Percentiles rank a stretch among this genome's conserved stretches.
Conservation (phyloP, 164 flowering plant genomes). For the Hamamelis virginiana region DNA sequence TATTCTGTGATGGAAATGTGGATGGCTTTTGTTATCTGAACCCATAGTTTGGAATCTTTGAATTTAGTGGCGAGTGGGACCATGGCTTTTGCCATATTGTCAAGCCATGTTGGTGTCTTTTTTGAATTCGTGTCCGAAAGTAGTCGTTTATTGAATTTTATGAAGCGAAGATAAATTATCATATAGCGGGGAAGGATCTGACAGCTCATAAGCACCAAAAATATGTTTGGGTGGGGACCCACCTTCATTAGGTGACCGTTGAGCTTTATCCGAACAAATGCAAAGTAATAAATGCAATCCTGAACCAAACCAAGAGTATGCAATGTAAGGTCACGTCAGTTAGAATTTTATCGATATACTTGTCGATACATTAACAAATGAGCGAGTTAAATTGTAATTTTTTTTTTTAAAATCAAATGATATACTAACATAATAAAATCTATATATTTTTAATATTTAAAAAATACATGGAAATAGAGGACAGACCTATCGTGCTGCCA, state of each 20-base stretch:
- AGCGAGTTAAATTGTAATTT: too few species aligned
- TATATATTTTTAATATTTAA: too few species aligned
- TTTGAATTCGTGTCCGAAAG: not conserved
- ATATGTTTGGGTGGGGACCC: not conserved
- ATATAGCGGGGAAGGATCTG: not conserved
- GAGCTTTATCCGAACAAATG: not conserved
- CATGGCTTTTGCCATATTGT: constrained; percentile 6
- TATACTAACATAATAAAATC: too few species aligned
- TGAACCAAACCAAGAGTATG: too few species aligned
- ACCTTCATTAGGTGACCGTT: not conserved
- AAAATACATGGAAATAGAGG: too few species aligned
- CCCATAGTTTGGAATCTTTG: constrained; percentile 11
- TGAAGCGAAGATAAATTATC: too few species aligned
- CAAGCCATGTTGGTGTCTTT: constrained; percentile 5
- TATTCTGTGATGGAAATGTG: not conserved
- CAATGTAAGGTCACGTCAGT: too few species aligned
- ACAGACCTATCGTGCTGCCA: too few species aligned
- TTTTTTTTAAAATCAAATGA: too few species aligned
- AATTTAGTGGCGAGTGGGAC: constrained; percentile 6
- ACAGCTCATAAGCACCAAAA: not conserved
- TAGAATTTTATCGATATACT: too few species aligned
- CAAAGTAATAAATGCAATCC: too few species aligned
- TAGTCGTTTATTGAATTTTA: not conserved
- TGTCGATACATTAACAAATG: too few species aligned
- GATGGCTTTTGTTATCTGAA: constrained; percentile 1